Percentiles rank a stretch among this genome's conserved stretches.
These are phyloP conservation scores for Cystobasidiopsis lactophilus DNA, from an alignment of 768 basidiomycete species.

Conservation along the genomic window DNA sequence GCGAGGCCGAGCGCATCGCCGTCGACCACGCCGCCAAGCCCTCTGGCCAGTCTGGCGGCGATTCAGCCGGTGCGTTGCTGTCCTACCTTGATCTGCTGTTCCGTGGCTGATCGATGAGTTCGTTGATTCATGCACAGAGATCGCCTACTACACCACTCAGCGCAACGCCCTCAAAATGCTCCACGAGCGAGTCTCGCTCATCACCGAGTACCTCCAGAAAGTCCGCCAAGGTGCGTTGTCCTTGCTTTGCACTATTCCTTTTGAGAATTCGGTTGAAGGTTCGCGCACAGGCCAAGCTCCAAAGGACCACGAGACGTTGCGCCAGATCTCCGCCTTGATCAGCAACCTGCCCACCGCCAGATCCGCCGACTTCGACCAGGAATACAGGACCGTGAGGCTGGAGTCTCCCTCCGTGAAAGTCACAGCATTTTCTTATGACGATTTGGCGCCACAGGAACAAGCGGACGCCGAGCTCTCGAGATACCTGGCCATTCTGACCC, in stretches of 20 bases:
- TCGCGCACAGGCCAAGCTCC: slow-evolving; percentile 39
- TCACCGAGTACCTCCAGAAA: slow-evolving; percentile 65
- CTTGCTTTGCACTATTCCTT: too few species aligned
- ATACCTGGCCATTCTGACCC: too few species aligned
- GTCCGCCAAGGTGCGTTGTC: slow-evolving; percentile 40
- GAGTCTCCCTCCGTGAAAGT: too few species aligned
- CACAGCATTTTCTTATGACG: too few species aligned
- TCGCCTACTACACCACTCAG: slow-evolving; percentile 73
- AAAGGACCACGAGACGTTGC: slow-evolving; percentile 57
- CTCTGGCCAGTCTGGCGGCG: slow-evolving; percentile 40
- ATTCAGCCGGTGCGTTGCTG: slow-evolving; percentile 32
- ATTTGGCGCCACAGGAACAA: too few species aligned
- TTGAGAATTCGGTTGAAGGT: too few species aligned
- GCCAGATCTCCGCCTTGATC: slow-evolving; percentile 63
- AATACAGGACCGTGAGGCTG: slow-evolving; percentile 78
- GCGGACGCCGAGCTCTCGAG: too few species aligned
- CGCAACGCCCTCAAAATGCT: slow-evolving; percentile 92
- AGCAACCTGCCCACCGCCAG: slow-evolving; percentile 74
- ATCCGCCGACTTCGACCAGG: slow-evolving; percentile 56
- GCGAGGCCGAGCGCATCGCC: slow-evolving; percentile 94
- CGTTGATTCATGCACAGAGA: slow-evolving; percentile 35
- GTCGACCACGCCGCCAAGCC: slow-evolving; percentile 66
- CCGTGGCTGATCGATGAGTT: background rate
- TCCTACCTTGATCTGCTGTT: background rate
- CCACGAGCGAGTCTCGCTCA: slow-evolving; percentile 62